Evolutionary conservation across 331 rosid species (phyloP), one percentile per base, ranked within the genome.

Genomic region (Prunus yedoensis): DNA sequence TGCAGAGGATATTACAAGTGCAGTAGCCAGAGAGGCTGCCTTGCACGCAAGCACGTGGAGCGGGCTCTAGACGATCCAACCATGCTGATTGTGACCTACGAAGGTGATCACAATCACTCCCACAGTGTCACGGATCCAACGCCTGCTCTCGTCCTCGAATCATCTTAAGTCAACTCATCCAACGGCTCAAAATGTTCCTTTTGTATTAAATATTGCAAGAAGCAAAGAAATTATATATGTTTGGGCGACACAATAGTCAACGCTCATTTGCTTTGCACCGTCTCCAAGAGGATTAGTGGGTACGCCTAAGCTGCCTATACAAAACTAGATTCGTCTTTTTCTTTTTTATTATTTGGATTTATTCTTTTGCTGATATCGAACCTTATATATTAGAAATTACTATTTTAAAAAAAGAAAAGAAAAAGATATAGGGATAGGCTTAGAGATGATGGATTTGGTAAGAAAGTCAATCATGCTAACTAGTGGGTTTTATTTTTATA

Each of bases 31-130:
- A 90, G 90, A 71, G 97, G 96, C 0, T 93, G 97, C 67, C 93
- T 93, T 1, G 97, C 97, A 46, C 80, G 96, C 51, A 93, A 93
- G 76, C 97, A 89, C 71, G 97, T 93, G 81, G 97, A 90, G 87
- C 87, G 97, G 17, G 97, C 96, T 63, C 58, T 84, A 77, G 97
- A 93, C 73, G 96, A 93, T 83, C 87, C 93, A 4, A 54, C 77
- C 68, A 93, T 93, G 96, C 88, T 93, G 43, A 81, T 93, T 32
- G 96, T 93, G 9, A 93, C 96, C 20, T 93, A 93, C 75, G 97
- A 93, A 78, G 88, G 88, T 68, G 94, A 90, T 49, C 97, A 93
- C 80, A 85, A 80, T 83, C 97, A 93, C 88, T 71, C 93, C 8
- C 80, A 58, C 63, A 14, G 79, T 2, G 25, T 70, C 78, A 45